phyloP scores from a whole-genome alignment of 805 yeast genomes.

The Lipomyces starkeyi region DNA sequence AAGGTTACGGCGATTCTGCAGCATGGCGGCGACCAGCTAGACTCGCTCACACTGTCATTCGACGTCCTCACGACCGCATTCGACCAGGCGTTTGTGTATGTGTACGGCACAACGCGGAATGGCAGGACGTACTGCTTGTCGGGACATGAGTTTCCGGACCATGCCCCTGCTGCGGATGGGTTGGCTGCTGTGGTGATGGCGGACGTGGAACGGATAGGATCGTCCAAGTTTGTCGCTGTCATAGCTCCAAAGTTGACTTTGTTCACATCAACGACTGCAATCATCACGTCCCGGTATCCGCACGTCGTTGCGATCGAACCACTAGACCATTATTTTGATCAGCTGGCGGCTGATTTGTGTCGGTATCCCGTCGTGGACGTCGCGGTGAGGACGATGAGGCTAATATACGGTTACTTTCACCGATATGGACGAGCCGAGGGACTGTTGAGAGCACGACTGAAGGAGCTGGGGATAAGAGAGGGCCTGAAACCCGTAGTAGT shows the following conservation, averaged over 20 bases:
- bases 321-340: constrained; percentile 21
- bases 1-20: constrained; percentile 17
- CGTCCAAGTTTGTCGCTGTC: constrained; percentile 24
- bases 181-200: constrained; percentile 21
- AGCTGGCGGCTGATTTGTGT: constrained; percentile 31
- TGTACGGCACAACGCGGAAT: constrained; percentile 33
- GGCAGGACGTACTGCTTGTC: constrained; percentile 32
- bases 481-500: constrained; percentile 16
- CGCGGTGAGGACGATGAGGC: constrained; percentile 26
- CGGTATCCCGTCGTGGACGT: constrained; percentile 21
- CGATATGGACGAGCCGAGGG: constrained; percentile 24
- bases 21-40: constrained; percentile 19
- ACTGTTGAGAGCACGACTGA: constrained; percentile 16
- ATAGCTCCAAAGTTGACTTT: constrained; percentile 19
- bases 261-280: constrained; percentile 5
- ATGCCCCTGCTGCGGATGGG: constrained; percentile 21
- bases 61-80: constrained; percentile 28
- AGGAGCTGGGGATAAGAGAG: constrained; percentile 16
- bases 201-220: constrained; percentile 27
- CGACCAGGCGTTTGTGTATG: constrained; percentile 21
- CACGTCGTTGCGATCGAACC: constrained; percentile 30
- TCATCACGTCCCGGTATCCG: constrained; percentile 23
- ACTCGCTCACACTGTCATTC: constrained; percentile 31
- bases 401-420: constrained; percentile 28
- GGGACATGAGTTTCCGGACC: constrained; percentile 20